A percentile compares a stretch with the other conserved stretches of the same genome.
These are phyloP conservation scores for Gonium pectorale DNA, from an alignment of 139 green algal genomes.

Conservation along the genomic window DNA sequence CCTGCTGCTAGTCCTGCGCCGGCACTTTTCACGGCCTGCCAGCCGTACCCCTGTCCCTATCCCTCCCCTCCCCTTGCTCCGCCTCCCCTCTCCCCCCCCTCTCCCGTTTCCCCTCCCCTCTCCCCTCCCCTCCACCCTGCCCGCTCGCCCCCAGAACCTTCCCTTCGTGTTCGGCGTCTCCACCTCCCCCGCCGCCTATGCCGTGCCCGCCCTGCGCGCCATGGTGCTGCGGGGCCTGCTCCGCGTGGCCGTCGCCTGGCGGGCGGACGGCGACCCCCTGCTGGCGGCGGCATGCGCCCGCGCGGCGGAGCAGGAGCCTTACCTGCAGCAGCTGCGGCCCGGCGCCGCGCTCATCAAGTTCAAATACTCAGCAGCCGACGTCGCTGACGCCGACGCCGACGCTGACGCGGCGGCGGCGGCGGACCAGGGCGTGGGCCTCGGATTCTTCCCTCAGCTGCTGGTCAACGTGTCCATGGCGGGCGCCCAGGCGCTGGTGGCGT, in stretches of 20 bases:
- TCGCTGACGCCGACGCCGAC: too few species aligned
- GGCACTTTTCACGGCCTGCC: neutral
- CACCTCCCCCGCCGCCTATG: neutral
- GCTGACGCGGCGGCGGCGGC: neutral
- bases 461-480: neutral
- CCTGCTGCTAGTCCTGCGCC: neutral
- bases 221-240: constrained; percentile 10
- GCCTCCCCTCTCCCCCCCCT: neutral
- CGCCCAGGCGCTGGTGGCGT: neutral
- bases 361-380: too few species aligned
- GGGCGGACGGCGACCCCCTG: neutral
- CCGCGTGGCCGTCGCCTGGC: neutral
- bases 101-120: too few species aligned
- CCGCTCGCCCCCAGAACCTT: neutral
- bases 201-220: neutral
- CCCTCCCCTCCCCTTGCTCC: neutral
- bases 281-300: neutral
- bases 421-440: neutral
- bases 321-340: constrained; percentile 15
- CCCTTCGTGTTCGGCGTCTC: constrained; percentile 23
- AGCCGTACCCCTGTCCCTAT: neutral
- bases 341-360: neutral
- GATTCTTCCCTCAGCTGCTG: neutral
- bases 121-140: neutral
- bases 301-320: neutral